Percentiles rank a stretch among this genome's conserved stretches.
Evolutionary conservation across 805 yeast species (phyloP).

Genomic region (Lachancea cidri): DNA sequence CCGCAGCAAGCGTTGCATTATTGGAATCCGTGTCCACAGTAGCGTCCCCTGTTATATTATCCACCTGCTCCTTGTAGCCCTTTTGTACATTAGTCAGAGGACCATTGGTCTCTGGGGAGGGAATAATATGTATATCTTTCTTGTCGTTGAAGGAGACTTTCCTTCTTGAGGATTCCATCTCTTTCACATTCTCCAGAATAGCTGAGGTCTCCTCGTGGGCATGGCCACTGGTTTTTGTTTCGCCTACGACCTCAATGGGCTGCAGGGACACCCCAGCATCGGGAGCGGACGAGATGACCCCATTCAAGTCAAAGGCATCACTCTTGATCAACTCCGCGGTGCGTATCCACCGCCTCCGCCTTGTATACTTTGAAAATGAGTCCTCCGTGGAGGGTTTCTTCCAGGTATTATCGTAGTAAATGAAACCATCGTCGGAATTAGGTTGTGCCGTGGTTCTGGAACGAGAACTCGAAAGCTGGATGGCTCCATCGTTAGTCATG

Average conservation of each 20-base stretch:
- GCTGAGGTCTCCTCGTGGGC: constrained; percentile 5
- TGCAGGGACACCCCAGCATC: constrained; percentile 5
- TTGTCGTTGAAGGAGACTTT: constrained; percentile 31
- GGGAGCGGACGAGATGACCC: background rate
- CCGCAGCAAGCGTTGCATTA: background rate
- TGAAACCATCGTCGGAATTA: constrained; percentile 72
- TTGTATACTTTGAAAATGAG: constrained; percentile 81
- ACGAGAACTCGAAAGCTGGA: constrained; percentile 61
- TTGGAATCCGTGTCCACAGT: background rate
- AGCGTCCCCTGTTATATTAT: background rate
- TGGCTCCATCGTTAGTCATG: constrained; percentile 80
- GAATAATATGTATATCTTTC: constrained; percentile 26
- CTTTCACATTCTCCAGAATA: constrained; percentile 5
- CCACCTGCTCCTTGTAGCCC: background rate
- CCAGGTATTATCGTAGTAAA: constrained; percentile 93
- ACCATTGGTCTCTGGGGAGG: constrained; percentile 5
- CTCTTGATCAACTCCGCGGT: constrained; percentile 72
- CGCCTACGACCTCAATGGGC: constrained; percentile 6
- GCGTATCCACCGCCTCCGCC: constrained; percentile 94
- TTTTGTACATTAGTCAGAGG: background rate
- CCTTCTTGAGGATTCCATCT: constrained; percentile 14
- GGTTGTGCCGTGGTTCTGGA: constrained; percentile 59
- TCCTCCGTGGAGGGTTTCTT: constrained; percentile 84
- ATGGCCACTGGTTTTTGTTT: constrained; percentile 1
- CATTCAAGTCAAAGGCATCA: constrained; percentile 7